phyloP scores from a whole-genome alignment of 2,329 filamentous ascomycete genomes.

The Monosporascus ibericus region DNA sequence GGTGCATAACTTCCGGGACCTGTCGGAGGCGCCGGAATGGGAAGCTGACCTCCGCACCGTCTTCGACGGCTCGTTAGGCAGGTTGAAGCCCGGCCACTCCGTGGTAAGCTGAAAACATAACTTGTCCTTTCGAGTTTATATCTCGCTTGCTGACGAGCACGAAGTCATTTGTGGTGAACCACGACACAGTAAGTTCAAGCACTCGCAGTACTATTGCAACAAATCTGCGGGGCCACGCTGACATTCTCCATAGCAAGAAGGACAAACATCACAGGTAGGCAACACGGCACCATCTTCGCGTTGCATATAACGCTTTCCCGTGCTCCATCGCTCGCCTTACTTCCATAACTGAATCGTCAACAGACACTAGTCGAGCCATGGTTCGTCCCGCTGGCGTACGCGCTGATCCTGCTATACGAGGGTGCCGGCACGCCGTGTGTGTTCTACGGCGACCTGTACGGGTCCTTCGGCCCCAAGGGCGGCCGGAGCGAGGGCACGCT shows the following conservation, averaged over 20 bases:
- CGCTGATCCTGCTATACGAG: slow-evolving; percentile 59
- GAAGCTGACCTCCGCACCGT: slow-evolving; percentile 51
- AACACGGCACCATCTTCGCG: neutral
- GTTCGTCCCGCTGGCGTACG: slow-evolving; percentile 67
- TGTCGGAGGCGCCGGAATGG: slow-evolving; percentile 46
- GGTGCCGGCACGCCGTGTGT: slow-evolving; percentile 55
- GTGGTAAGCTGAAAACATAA: slow-evolving; percentile 25
- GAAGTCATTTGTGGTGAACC: slow-evolving; percentile 57
- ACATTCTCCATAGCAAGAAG: slow-evolving; percentile 1
- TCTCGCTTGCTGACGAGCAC: too few species aligned
- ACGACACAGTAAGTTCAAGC: slow-evolving; percentile 42
- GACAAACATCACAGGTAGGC: slow-evolving; percentile 1
- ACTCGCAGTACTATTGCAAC: neutral
- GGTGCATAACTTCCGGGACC: slow-evolving; percentile 57
- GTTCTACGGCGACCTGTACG: slow-evolving; percentile 66
- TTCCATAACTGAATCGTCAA: slow-evolving; percentile 29
- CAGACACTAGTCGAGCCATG: slow-evolving; percentile 54
- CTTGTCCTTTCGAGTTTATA: too few species aligned
- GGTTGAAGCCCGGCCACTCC: slow-evolving; percentile 26
- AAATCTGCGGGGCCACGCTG: neutral
- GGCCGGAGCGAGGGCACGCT: slow-evolving; percentile 27
- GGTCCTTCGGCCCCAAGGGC: slow-evolving; percentile 34
- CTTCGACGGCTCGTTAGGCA: slow-evolving; percentile 54
- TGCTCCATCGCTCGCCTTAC: neutral
- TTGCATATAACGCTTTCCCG: neutral